These are phyloP conservation scores for Quercus variabilis DNA, from an alignment of 306 rosid species.

Conservation along the genomic window DNA sequence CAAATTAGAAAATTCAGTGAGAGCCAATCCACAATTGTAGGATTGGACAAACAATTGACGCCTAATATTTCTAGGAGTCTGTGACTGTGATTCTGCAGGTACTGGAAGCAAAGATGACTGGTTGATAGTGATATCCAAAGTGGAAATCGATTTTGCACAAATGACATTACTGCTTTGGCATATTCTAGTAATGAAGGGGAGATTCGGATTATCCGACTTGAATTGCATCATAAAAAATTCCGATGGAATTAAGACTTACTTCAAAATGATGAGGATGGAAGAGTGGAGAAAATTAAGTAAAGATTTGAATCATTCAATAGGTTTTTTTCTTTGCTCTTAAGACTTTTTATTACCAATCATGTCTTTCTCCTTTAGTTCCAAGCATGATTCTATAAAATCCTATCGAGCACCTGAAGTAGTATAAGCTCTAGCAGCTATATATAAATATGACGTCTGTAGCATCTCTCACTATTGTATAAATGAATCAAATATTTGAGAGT, in stretches of 20 bases:
- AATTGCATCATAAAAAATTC: not conserved
- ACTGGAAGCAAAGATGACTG: no score
- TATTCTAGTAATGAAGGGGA: not conserved
- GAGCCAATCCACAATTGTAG: no score
- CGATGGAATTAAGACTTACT: no score
- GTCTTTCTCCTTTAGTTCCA: no score
- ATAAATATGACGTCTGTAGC: no score
- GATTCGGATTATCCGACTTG: conserved; percentile 3
- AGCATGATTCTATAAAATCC: not conserved
- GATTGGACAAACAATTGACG: no score
- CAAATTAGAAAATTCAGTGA: no score
- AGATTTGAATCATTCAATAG: not conserved
- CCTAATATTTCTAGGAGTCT: not conserved
- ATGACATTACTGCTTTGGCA: conserved; percentile 3
- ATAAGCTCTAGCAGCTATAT: no score
- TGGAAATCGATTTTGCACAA: conserved; percentile 13
- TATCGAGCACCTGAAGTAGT: not conserved
- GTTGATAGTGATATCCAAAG: conserved; percentile 3
- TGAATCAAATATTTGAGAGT: no score
- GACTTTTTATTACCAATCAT: no score
- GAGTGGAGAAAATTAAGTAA: not conserved
- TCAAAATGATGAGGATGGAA: not conserved
- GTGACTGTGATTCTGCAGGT: not conserved
- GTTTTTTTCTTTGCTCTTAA: not conserved
- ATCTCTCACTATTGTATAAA: no score